Conservation (phyloP, 805 yeast genomes). For the Saccharomycopsis sp. region DNA sequence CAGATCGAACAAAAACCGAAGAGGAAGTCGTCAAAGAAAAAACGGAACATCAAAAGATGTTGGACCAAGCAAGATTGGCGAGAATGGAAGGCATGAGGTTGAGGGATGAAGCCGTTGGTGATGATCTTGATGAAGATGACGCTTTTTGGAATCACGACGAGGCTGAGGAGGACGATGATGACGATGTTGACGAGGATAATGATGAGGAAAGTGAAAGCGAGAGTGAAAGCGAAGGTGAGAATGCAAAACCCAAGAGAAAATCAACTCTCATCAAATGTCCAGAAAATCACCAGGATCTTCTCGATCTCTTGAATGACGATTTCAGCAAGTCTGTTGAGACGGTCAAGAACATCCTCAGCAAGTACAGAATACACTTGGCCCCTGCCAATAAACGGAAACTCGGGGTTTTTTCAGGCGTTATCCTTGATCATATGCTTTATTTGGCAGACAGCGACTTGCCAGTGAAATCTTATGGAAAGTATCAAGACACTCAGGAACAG, state of each 20-base stretch:
- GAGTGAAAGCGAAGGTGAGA: conserved; percentile 30
- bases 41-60: conserved; percentile 46
- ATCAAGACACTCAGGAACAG: conserved; percentile 33
- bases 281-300: conserved; percentile 34
- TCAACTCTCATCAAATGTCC: conserved; percentile 37
- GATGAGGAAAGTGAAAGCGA: conserved; percentile 29
- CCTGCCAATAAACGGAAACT: conserved; percentile 73
- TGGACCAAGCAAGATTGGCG: conserved; percentile 59
- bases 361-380: conserved; percentile 68
- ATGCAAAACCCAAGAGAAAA: conserved; percentile 21
- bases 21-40: conserved; percentile 59
- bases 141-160: conserved; percentile 53
- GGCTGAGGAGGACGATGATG: conserved; percentile 36
- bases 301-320: conserved; percentile 28
- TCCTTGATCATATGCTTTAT: conserved; percentile 53
- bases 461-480: conserved; percentile 28
- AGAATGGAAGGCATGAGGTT: conserved; percentile 68
- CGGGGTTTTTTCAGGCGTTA: conserved; percentile 50
- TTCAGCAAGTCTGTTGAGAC: conserved; percentile 36
- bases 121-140: conserved; percentile 47
- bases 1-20: conserved; percentile 71
- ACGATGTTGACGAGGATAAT: conserved; percentile 28
- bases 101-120: conserved; percentile 48
- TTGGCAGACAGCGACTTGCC: conserved; percentile 34
- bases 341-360: conserved; percentile 46